These are phyloP conservation scores for Papiliotrema laurentii DNA, from an alignment of 1,284 basidiomycete species.

Conservation along the genomic window DNA sequence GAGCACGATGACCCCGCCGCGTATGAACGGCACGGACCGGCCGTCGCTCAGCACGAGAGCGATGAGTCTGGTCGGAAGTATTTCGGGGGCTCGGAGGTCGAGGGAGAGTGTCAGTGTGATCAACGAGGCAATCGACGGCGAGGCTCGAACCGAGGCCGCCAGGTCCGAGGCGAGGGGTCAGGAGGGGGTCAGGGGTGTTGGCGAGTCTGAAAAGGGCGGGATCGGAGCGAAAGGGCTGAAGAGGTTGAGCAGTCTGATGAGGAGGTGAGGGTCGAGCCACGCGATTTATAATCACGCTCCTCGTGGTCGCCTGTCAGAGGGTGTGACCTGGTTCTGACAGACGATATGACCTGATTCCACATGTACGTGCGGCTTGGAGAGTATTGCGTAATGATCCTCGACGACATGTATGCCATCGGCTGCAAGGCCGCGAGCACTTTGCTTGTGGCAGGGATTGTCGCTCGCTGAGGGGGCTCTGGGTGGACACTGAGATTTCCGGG, in stretches of 20 bases:
- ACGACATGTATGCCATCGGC: too few species aligned
- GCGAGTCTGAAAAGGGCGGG: constrained; percentile 3
- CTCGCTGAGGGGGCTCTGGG: too few species aligned
- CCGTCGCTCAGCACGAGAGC: constrained; percentile 3
- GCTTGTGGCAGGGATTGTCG: too few species aligned
- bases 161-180: constrained; percentile 1
- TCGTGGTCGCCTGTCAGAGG: too few species aligned
- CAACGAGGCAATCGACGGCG: constrained; percentile 4
- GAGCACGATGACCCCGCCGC: not conserved
- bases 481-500: too few species aligned
- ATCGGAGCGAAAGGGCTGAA: constrained; percentile 20
- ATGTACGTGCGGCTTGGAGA: too few species aligned
- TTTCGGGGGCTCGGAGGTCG: not conserved
- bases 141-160: not conserved
- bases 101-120: constrained; percentile 8
- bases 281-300: too few species aligned
- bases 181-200: constrained; percentile 3
- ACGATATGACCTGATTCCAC: too few species aligned
- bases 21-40: not conserved
- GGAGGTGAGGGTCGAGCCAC: too few species aligned
- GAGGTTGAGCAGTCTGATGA: constrained; percentile 35
- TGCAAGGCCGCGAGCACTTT: too few species aligned
- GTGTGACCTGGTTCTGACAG: too few species aligned
- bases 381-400: too few species aligned
- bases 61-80: constrained; percentile 9